Percentiles rank a stretch among this genome's conserved stretches.
Conservation (phyloP, 805 yeast species). For the Ogataea paraovalis region DNA sequence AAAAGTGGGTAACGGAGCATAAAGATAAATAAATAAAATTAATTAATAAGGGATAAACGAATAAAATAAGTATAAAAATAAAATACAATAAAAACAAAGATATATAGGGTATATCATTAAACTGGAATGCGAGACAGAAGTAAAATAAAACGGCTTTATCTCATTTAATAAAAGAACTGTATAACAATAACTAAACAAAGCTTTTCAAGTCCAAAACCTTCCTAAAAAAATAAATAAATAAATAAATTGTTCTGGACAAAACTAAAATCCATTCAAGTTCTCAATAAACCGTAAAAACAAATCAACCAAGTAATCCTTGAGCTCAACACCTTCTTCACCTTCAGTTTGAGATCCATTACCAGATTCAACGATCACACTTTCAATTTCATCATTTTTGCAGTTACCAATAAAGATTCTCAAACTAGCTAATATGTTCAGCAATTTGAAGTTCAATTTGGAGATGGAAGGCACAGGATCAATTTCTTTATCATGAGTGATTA, state of each 20-base stretch:
- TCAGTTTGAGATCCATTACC: constrained; percentile 1
- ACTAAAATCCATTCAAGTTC: constrained; percentile 20
- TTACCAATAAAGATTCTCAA: constrained; percentile 31
- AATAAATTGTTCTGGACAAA: background rate
- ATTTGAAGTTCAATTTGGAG: constrained; percentile 23
- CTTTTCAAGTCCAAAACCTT: too few species aligned
- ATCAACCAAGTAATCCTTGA: constrained; percentile 24
- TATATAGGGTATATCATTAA: too few species aligned
- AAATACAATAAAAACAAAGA: too few species aligned
- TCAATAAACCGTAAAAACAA: constrained; percentile 21
- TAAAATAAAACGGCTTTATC: too few species aligned
- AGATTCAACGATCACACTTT: constrained; percentile 11
- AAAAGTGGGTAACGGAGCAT: too few species aligned
- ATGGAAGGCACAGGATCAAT: constrained; percentile 11
- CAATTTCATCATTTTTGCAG: constrained; percentile 9
- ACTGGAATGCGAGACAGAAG: too few species aligned
- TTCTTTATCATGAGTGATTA: constrained; percentile 4
- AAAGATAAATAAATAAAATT: too few species aligned
- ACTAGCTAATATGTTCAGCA: constrained; percentile 26
- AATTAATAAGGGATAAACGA: too few species aligned
- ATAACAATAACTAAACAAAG: too few species aligned
- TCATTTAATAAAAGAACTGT: too few species aligned
- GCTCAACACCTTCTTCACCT: constrained; percentile 5
- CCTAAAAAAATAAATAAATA: too few species aligned
- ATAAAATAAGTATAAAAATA: too few species aligned